Base-by-base conservation (phyloP, 352 stramenopile species). In the Phytophthora pistaciae region DNA sequence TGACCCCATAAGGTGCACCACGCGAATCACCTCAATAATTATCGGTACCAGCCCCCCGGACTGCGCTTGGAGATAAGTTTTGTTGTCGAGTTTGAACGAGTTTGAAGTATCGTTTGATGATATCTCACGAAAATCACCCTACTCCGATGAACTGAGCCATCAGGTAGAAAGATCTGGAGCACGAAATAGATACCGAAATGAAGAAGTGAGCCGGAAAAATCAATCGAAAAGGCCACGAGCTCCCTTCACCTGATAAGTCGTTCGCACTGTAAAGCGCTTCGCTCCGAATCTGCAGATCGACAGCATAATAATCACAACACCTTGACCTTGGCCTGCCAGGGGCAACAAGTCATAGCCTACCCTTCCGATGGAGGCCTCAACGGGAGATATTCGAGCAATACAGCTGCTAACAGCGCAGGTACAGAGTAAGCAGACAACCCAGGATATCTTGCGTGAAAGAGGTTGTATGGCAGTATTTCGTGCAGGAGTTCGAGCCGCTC, bases 181-280 rank as follows among this genome's bases (percentile, higher is more conserved):
- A 66, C 0, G 48, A 56, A 27, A 75, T 64, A 23, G 56, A 74
- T 2, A 74, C 62, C 2, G 40, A 70, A 3, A 70, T 52, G 27
- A 70, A 74, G 4, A 27, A 74, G 68, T 16, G 61, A 27, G 23
- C 60, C 49, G 16, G 60, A 74, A 13, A 70, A 55, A 23, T 74
- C 68, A 0, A 66, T 38, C 0, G 42, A 49, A 40, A 75, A 66
- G 0, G 64, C 63, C 40, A 75, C 55, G 0, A 63, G 31, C 21
- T 53, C 27, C 2, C 36, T 70, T 55, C 16, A 65, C n/a, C 11
- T 65, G 44, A 2, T 16, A 20, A 3, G 27, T 53, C 9, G 21
- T 21, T 1, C 36, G 21, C 20, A 64, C 56, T 6, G 48, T 20
- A 16, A 38, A 60, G 42, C 23, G 16, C 20, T 60, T 70, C 20